Evolutionary conservation across 2,329 filamentous ascomycete genomes (phyloP).

Genomic region (Trichophyton benhamiae): DNA sequence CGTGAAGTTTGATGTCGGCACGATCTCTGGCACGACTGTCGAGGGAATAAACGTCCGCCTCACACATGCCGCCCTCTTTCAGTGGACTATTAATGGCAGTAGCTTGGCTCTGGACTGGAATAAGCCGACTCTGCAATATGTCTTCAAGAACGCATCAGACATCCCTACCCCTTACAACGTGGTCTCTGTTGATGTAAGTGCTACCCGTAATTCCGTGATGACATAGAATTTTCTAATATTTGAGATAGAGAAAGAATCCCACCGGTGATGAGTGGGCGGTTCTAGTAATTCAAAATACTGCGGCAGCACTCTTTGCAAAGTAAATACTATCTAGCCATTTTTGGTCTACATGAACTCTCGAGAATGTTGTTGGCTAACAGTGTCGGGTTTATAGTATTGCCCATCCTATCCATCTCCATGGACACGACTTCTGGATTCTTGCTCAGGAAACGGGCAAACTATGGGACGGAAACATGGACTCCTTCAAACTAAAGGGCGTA

Average conservation of each 20-base stretch:
- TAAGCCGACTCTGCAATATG: background rate
- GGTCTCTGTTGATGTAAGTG: background rate
- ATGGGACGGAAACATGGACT: background rate
- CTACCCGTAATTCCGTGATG: background rate
- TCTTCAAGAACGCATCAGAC: background rate
- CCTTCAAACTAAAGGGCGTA: slow-evolving; percentile 24
- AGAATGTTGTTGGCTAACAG: background rate
- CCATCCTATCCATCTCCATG: slow-evolving; percentile 48
- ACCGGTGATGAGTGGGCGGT: background rate
- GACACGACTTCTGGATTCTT: slow-evolving; percentile 58
- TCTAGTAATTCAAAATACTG: background rate
- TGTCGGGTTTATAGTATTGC: background rate
- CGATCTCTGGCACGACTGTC: background rate
- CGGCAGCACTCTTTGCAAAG: background rate
- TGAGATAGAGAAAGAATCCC: background rate
- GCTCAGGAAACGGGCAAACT: slow-evolving; percentile 26
- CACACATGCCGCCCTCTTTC: background rate
- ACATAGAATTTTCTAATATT: background rate
- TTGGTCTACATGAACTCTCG: too few relatives aligned
- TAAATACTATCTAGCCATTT: background rate
- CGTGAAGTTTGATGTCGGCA: background rate
- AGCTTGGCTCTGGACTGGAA: background rate
- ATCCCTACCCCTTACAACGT: background rate
- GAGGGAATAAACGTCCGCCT: background rate
- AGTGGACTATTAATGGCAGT: background rate